Evolutionary conservation across 2,329 filamentous ascomycete genomes (phyloP).

Genomic region (Colletotrichum sp.): DNA sequence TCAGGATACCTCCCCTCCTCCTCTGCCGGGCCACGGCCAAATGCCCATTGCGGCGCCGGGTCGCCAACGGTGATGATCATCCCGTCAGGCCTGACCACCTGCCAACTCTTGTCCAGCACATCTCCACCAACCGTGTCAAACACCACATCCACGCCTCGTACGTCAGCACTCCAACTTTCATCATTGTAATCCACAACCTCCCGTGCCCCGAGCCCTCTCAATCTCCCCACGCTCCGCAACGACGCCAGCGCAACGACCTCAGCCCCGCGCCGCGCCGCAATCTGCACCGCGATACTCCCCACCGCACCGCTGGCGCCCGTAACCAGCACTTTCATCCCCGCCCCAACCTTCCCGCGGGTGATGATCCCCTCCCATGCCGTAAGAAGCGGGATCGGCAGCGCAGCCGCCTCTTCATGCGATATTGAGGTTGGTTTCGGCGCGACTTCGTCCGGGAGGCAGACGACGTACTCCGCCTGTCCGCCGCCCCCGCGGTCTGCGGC

Average conservation of each 20-base stretch:
- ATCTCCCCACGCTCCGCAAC: neutral
- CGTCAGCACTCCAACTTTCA: constrained; percentile 24
- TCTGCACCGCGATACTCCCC: constrained; percentile 32
- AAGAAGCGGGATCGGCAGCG: constrained; percentile 34
- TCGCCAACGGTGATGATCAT: constrained; percentile 39
- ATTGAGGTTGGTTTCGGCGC: neutral
- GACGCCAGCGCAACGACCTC: constrained; percentile 35
- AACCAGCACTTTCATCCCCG: constrained; percentile 27
- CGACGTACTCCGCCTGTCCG: constrained; percentile 34
- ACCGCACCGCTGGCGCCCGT: constrained; percentile 36
- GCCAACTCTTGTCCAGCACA: constrained; percentile 33
- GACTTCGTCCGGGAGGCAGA: constrained; percentile 22
- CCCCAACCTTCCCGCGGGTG: neutral
- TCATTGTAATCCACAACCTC: constrained; percentile 31
- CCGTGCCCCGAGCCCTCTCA: constrained; percentile 27
- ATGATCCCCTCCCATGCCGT: constrained; percentile 27
- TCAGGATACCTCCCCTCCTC: constrained; percentile 24
- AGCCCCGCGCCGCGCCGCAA: constrained; percentile 26
- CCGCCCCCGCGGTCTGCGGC: constrained; percentile 23
- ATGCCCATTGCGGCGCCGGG: constrained; percentile 36
- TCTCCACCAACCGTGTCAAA: constrained; percentile 36
- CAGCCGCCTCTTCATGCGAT: constrained; percentile 28
- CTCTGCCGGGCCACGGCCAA: constrained; percentile 18
- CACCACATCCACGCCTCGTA: constrained; percentile 31
- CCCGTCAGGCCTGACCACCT: constrained; percentile 31